Evolutionary conservation across 208 protist species (phyloP).

Genomic region (Trypanosoma boissoni): DNA sequence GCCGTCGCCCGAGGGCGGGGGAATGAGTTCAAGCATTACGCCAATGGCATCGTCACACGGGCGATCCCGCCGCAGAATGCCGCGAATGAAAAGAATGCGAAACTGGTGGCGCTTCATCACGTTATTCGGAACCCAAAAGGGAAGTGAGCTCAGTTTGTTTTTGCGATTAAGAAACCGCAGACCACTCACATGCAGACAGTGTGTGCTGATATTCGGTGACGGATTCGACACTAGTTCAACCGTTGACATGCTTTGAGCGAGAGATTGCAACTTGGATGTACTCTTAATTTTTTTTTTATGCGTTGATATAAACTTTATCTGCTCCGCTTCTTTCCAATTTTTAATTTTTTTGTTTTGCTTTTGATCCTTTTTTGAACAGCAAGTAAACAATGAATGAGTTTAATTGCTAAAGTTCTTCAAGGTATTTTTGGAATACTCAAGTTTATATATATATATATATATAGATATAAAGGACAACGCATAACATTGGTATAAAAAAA

Average conservation of each 20-base stretch:
- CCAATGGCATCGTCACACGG: constrained; percentile 38
- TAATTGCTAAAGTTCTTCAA: no score
- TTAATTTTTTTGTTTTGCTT: no score
- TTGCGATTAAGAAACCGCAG: constrained; percentile 48
- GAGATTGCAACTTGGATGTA: background rate
- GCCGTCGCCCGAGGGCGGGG: constrained; percentile 30
- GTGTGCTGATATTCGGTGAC: constrained; percentile 37
- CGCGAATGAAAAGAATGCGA: constrained; percentile 58
- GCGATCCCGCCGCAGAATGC: constrained; percentile 30
- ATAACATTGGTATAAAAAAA: no score
- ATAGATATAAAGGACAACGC: no score
- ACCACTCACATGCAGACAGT: constrained; percentile 41
- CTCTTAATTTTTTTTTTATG: background rate
- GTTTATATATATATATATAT: no score
- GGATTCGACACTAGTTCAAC: constrained; percentile 63
- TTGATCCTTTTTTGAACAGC: no score
- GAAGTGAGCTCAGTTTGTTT: constrained; percentile 80
- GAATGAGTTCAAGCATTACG: constrained; percentile 69
- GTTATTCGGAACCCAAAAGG: constrained; percentile 74
- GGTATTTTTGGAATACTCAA: no score
- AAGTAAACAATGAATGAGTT: no score
- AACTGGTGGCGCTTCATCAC: constrained; percentile 63
- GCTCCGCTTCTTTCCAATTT: no score
- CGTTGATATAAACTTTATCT: no score
- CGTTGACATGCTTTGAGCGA: constrained; percentile 25